Base-by-base conservation (phyloP, 345 rosid genomes). In the Aethionema arabicum region DNA sequence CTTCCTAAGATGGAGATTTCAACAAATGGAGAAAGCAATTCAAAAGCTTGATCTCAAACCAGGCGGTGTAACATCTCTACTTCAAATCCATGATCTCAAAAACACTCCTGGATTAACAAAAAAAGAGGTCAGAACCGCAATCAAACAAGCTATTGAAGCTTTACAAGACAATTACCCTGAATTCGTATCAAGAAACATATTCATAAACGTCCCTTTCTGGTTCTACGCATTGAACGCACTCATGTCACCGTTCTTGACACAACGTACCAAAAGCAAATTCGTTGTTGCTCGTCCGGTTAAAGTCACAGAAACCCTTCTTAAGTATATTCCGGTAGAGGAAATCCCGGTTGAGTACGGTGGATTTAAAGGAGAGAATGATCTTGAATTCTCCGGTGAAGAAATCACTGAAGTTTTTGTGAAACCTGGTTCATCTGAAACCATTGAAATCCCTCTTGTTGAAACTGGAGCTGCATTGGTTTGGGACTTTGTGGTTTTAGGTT, bases 201-300 rank as follows among this genome's bases (percentile, higher is more conserved):
- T 90, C 74, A 80, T 87, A 21, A 87, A 90, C 61, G 97, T 74
- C n/a, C 97, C 97, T 4, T 90, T 85, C 78, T 87, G 91, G 95
- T 85, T 75, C 72, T 87, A 87, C 36, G 95, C 91, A 43, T 44
- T 84, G 16, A 78, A 72, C 46, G 79, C 95, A n/a, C 55, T 90
- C 56, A 35, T 90, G 31, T 84, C 93, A 1, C 91, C 87, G 11
- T 87, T 90, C 81, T 43, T 90, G 7, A 82, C 89, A 0, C 97
- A 87, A 75, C 68, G 97, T 72, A 85, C 84, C 66, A 87, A 79
- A 79, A 85, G 89, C 83, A 90, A 90, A 71, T 82, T 87, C 55
- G 78, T 85, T 16, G 74, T 90, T 57, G 77, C 80, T 68, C 86
- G 86, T 21, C 87, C 89, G 0, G 85, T 83, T 13, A 84, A 74